Percentiles rank a stretch among this genome's conserved stretches.
Evolutionary conservation across 2,329 filamentous ascomycete genomes (phyloP).

Genomic region (Fragosphaeria purpurea): DNA sequence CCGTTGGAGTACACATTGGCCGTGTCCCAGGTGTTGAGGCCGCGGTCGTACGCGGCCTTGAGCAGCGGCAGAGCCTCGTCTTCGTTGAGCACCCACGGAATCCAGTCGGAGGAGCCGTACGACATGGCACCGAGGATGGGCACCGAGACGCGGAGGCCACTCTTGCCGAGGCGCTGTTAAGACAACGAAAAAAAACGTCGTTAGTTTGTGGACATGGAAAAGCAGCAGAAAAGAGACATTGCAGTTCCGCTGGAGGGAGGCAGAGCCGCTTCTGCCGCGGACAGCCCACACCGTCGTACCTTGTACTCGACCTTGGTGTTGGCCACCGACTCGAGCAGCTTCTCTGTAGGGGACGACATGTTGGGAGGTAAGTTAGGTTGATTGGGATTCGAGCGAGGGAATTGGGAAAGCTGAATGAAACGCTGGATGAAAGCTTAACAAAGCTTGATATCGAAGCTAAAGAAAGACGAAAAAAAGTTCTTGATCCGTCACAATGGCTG

Average conservation of each 20-base stretch:
- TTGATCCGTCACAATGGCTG: too few species aligned
- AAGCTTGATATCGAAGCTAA: too few species aligned
- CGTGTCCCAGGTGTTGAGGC: constrained; percentile 47
- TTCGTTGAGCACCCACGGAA: constrained; percentile 34
- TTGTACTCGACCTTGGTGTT: constrained; percentile 6
- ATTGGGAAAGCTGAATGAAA: too few species aligned
- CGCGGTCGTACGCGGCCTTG: constrained; percentile 50
- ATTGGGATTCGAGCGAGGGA: too few species aligned
- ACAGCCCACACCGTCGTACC: neutral
- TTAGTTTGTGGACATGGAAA: too few species aligned
- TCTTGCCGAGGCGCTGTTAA: constrained; percentile 31
- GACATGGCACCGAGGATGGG: constrained; percentile 46
- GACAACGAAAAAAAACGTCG: neutral
- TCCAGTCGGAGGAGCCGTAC: constrained; percentile 36
- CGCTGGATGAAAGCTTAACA: too few species aligned
- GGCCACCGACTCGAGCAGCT: neutral
- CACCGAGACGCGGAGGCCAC: constrained; percentile 44
- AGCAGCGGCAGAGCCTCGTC: constrained; percentile 41
- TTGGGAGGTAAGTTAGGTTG: neutral
- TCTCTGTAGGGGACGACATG: neutral
- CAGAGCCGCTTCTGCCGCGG: too few species aligned
- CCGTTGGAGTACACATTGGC: constrained; percentile 49
- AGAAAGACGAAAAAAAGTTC: too few species aligned
- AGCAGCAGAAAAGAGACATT: too few species aligned
- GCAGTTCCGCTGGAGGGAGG: too few species aligned